A percentile compares a stretch with the other conserved stretches of the same genome.
Conservation (phyloP, 805 yeast species). For the Yarrowia alimentaria region DNA sequence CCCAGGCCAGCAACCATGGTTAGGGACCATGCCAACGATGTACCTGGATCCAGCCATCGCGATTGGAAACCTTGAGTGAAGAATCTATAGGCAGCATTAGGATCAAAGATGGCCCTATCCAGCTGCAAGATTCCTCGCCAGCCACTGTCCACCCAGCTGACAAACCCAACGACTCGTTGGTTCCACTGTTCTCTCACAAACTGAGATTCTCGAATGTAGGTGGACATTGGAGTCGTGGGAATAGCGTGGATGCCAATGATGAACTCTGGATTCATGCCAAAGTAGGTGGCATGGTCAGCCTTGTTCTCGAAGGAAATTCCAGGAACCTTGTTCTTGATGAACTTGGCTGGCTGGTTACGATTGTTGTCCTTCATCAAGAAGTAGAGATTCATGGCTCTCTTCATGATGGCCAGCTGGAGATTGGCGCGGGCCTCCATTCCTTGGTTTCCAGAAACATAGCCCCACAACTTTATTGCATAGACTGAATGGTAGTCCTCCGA, state of each 20-base stretch:
- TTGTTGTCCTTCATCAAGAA: conserved; percentile 52
- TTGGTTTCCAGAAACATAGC: conserved; percentile 51
- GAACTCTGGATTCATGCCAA: conserved; percentile 59
- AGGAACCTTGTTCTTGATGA: conserved; percentile 57
- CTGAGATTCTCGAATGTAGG: conserved; percentile 51
- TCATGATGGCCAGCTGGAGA: conserved; percentile 57
- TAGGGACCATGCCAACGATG: conserved; percentile 81
- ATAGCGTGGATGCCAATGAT: conserved; percentile 80
- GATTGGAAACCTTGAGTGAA: conserved; percentile 57
- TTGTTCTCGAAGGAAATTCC: conserved; percentile 74
- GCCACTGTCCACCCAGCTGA: conserved; percentile 32
- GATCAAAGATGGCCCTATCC: conserved; percentile 72
- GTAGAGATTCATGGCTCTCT: conserved; percentile 55
- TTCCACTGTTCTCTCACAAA: conserved; percentile 62
- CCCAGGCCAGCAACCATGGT: conserved; percentile 55
- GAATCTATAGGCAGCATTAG: conserved; percentile 57
- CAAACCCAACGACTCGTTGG: conserved; percentile 38
- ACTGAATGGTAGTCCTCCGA: conserved; percentile 70
- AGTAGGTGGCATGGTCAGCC: conserved; percentile 68
- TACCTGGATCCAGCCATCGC: conserved; percentile 71
- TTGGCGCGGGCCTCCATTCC: conserved; percentile 55
- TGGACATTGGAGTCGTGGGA: conserved; percentile 63
- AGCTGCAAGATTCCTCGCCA: conserved; percentile 72
- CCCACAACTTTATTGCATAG: conserved; percentile 72
- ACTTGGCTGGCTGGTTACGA: conserved; percentile 50